These are phyloP conservation scores for Penicillium fimorum DNA, from an alignment of 495 filamentous ascomycete species.

Conservation along the genomic window DNA sequence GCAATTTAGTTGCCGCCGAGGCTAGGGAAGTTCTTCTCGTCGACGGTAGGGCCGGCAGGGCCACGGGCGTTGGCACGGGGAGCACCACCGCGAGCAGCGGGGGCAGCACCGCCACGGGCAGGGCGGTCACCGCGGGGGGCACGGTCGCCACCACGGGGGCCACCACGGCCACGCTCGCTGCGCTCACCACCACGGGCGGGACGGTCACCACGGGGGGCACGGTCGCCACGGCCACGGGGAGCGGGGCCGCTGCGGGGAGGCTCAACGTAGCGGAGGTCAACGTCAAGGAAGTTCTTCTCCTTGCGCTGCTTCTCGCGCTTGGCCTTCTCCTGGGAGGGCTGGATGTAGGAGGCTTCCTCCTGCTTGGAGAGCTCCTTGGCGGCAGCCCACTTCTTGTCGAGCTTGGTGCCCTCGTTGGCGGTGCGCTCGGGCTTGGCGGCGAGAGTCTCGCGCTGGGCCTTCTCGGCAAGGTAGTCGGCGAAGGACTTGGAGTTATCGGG, in stretches of 20 bases:
- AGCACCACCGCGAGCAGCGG: constrained; percentile 28
- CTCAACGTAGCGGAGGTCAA: constrained; percentile 80
- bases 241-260: constrained; percentile 44
- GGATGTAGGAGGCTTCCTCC: constrained; percentile 71
- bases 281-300: constrained; percentile 82
- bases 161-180: constrained; percentile 25
- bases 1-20: constrained; percentile 46
- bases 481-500: constrained; percentile 89
- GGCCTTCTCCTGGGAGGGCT: constrained; percentile 71
- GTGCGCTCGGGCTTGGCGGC: constrained; percentile 71
- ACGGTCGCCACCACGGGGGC: constrained; percentile 27
- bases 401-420: constrained; percentile 83
- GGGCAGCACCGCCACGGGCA: constrained; percentile 34
- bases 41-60: constrained; percentile 40
- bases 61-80: constrained; percentile 37
- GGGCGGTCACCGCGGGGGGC: constrained; percentile 40
- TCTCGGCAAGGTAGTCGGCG: constrained; percentile 83
- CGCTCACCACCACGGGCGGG: constrained; percentile 35
- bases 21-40: constrained; percentile 54
- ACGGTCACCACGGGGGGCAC: constrained; percentile 50
- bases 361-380: constrained; percentile 76
- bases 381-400: constrained; percentile 86
- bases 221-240: constrained; percentile 51
- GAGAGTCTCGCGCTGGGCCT: constrained; percentile 75
- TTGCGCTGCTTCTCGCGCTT: constrained; percentile 89